These are phyloP conservation scores for Rugonectria rugulosa DNA, from an alignment of 2,329 filamentous ascomycete species.

Conservation along the genomic window DNA sequence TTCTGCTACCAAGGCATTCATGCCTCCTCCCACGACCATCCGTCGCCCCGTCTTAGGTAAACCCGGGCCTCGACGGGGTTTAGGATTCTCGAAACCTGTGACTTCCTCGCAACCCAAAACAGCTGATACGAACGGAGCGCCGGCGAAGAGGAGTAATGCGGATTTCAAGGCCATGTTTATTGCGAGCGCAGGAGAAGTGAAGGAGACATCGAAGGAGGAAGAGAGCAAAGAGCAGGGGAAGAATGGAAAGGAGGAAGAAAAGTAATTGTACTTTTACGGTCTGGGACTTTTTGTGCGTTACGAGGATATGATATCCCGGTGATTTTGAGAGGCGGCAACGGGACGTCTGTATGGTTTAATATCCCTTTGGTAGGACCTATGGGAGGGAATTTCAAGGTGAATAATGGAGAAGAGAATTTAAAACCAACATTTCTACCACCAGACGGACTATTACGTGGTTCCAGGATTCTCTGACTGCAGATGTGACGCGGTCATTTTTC, in stretches of 20 bases:
- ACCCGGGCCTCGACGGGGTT: constrained; percentile 49
- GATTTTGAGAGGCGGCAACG: background rate
- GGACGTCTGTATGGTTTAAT: background rate
- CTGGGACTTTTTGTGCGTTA: constrained; percentile 10
- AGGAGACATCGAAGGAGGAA: background rate
- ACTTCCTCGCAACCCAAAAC: constrained; percentile 29
- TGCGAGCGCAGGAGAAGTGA: constrained; percentile 28
- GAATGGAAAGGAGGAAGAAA: constrained; percentile 10
- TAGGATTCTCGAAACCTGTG: constrained; percentile 50
- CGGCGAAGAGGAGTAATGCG: constrained; percentile 59
- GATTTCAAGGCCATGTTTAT: constrained; percentile 65
- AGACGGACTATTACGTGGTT: too few species aligned
- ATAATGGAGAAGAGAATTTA: too few species aligned
- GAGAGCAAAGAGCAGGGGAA: constrained; percentile 2
- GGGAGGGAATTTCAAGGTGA: too few species aligned
- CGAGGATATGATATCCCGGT: constrained; percentile 1
- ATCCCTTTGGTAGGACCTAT: background rate
- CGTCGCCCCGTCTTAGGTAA: constrained; percentile 53
- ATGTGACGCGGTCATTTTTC: too few species aligned
- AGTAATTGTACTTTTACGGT: constrained; percentile 9
- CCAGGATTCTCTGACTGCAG: too few species aligned
- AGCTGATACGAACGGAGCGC: constrained; percentile 37
- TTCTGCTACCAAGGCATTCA: constrained; percentile 42
- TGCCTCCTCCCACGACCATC: constrained; percentile 53
- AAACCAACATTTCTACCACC: too few species aligned